A percentile compares a stretch with the other conserved stretches of the same genome.
These are phyloP conservation scores for Apiospora koreana DNA, from an alignment of 2,329 filamentous ascomycete genomes.

Conservation along the genomic window DNA sequence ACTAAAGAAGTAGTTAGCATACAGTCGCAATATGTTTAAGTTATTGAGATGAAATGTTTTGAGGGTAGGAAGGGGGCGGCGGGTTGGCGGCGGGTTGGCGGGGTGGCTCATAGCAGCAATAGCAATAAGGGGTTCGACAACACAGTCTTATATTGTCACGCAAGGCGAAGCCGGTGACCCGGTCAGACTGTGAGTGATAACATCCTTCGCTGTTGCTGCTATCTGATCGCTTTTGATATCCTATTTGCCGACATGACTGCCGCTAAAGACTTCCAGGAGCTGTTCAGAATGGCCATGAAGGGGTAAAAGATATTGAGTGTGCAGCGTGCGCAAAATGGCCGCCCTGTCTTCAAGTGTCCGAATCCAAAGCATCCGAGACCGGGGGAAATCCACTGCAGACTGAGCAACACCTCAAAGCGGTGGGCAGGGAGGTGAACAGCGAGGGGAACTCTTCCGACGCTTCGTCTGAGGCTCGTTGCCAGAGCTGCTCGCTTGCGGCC, in stretches of 20 bases:
- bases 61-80: neutral
- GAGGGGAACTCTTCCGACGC: neutral
- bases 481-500: neutral
- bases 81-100: neutral
- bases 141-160: slow-evolving; percentile 6
- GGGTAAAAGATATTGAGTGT: neutral
- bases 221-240: slow-evolving; percentile 13
- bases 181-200: slow-evolving; percentile 10
- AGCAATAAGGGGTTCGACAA: slow-evolving; percentile 6
- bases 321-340: neutral
- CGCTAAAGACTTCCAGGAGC: slow-evolving; percentile 5
- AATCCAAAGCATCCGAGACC: neutral
- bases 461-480: neutral
- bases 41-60: neutral
- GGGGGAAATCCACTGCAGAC: neutral
- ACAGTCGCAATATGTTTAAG: neutral
- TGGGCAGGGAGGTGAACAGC: neutral
- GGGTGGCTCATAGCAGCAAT: slow-evolving; percentile 5
- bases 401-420: neutral
- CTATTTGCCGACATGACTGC: slow-evolving; percentile 10
- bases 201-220: slow-evolving; percentile 13
- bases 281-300: slow-evolving; percentile 1
- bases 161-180: slow-evolving; percentile 9
- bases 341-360: neutral
- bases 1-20: slow-evolving; percentile 39